These are phyloP conservation scores for Bisporella sp. DNA, from an alignment of 2,329 filamentous ascomycete species.

Conservation along the genomic window DNA sequence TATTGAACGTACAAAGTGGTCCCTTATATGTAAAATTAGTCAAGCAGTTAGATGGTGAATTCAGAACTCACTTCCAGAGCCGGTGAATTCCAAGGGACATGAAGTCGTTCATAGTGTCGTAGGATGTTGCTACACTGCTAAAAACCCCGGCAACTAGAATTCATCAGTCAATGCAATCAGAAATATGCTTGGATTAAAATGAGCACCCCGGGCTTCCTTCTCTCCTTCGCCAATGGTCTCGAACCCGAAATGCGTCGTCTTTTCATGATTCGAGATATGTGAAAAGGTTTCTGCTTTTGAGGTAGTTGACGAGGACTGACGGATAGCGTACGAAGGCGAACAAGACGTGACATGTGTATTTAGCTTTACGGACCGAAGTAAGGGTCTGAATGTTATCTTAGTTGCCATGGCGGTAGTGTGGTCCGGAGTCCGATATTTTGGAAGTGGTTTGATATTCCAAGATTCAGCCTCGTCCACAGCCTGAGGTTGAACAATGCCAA, in stretches of 20 bases:
- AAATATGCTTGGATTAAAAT: too few species aligned
- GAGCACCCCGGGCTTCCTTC: slow-evolving; percentile 27
- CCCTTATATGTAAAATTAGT: slow-evolving; percentile 35
- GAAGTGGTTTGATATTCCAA: too few species aligned
- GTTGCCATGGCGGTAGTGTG: too few species aligned
- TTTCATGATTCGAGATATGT: slow-evolving; percentile 19
- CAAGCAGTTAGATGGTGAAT: not conserved
- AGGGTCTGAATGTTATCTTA: too few species aligned
- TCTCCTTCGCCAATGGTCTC: slow-evolving; percentile 28
- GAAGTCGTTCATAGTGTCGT: slow-evolving; percentile 98
- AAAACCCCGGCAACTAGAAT: slow-evolving; percentile 62
- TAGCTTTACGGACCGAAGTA: slow-evolving; percentile 5
- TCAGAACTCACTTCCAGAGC: slow-evolving; percentile 67
- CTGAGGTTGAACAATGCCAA: too few species aligned
- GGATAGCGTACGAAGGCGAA: not conserved
- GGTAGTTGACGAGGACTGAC: not conserved
- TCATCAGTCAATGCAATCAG: slow-evolving; percentile 4
- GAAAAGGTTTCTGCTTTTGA: not conserved
- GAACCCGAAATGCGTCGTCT: slow-evolving; percentile 30
- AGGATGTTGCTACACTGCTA: slow-evolving; percentile 80
- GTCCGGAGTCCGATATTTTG: too few species aligned
- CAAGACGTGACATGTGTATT: slow-evolving; percentile 2
- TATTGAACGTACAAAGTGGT: slow-evolving; percentile 87
- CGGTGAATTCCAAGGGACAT: slow-evolving; percentile 98
- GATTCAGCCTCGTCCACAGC: too few species aligned